These are phyloP conservation scores for Limonomyces culmigenus DNA, from an alignment of 1,284 basidiomycete species.

Conservation along the genomic window DNA sequence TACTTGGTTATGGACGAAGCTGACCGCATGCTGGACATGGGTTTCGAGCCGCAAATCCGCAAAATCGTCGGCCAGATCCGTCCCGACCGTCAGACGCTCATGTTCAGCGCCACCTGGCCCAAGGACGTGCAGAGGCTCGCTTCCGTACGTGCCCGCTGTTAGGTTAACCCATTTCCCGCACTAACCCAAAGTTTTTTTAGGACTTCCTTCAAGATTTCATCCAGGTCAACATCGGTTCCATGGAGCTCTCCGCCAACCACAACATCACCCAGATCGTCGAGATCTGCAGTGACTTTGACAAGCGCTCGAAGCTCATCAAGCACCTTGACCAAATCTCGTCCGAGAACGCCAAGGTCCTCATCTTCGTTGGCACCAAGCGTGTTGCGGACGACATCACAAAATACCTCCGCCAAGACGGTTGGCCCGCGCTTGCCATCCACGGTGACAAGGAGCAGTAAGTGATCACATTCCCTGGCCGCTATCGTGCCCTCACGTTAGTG, in stretches of 20 bases:
- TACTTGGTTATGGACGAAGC: slow-evolving; percentile 99
- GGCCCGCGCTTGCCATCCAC: slow-evolving; percentile 97
- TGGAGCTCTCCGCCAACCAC: slow-evolving; percentile 97
- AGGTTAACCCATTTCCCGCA: neutral
- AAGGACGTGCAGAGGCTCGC: slow-evolving; percentile 98
- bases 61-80: slow-evolving; percentile 96
- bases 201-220: slow-evolving; percentile 95
- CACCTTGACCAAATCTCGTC: slow-evolving; percentile 93
- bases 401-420: slow-evolving; percentile 91
- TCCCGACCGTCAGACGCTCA: slow-evolving; percentile 88
- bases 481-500: slow-evolving; percentile 7
- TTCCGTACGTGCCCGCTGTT: slow-evolving; percentile 27
- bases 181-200: slow-evolving; percentile 19
- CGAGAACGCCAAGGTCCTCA: slow-evolving; percentile 97
- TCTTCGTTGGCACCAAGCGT: slow-evolving; percentile 96
- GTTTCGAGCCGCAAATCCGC: slow-evolving; percentile 98
- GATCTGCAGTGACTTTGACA: slow-evolving; percentile 96
- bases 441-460: slow-evolving; percentile 94
- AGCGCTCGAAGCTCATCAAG: slow-evolving; percentile 90
- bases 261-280: slow-evolving; percentile 95
- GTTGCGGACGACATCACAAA: slow-evolving; percentile 98
- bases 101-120: slow-evolving; percentile 99
- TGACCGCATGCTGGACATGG: slow-evolving; percentile 97
- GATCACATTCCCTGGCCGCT: slow-evolving; percentile 1
- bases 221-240: slow-evolving; percentile 97